These are phyloP conservation scores for Pogostemon cablin DNA, from an alignment of 257 asterid species.

Conservation along the genomic window DNA sequence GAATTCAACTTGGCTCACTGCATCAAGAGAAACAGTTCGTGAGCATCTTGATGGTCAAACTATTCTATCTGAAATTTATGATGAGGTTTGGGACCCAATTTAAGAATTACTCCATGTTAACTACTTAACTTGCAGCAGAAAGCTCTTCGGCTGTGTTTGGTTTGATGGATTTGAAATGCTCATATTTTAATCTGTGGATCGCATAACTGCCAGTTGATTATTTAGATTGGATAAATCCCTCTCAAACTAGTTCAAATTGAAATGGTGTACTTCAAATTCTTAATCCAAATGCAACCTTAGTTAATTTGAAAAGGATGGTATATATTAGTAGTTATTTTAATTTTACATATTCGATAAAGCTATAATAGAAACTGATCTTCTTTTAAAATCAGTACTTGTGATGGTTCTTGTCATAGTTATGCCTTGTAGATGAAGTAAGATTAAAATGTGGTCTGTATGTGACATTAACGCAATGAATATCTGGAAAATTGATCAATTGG, in stretches of 20 bases:
- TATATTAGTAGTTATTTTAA: background rate
- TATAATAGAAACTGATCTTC: slow-evolving; percentile 21
- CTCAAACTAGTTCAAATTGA: slow-evolving; percentile 17
- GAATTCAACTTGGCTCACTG: slow-evolving; percentile 67
- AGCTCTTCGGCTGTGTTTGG: background rate
- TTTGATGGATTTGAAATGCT: background rate
- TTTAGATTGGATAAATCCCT: background rate
- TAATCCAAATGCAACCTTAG: background rate
- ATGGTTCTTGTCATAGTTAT: slow-evolving; percentile 16
- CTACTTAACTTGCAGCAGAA: background rate
- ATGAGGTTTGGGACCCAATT: slow-evolving; percentile 53
- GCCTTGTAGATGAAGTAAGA: slow-evolving; percentile 2
- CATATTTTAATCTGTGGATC: background rate
- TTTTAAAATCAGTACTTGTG: background rate
- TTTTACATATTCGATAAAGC: slow-evolving; percentile 11
- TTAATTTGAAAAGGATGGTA: slow-evolving; percentile 1
- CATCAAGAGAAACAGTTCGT: slow-evolving; percentile 48
- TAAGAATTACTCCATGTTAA: slow-evolving; percentile 4
- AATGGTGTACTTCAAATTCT: background rate
- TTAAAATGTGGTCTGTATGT: slow-evolving; percentile 13
- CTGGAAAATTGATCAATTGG: background rate
- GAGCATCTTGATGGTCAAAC: slow-evolving; percentile 75
- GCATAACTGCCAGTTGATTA: no score
- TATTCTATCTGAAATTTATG: slow-evolving; percentile 56
- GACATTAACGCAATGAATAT: background rate